Evolutionary conservation across 2,329 filamentous ascomycete species (phyloP).

Genomic region (Ceratocystiopsis minuta): DNA sequence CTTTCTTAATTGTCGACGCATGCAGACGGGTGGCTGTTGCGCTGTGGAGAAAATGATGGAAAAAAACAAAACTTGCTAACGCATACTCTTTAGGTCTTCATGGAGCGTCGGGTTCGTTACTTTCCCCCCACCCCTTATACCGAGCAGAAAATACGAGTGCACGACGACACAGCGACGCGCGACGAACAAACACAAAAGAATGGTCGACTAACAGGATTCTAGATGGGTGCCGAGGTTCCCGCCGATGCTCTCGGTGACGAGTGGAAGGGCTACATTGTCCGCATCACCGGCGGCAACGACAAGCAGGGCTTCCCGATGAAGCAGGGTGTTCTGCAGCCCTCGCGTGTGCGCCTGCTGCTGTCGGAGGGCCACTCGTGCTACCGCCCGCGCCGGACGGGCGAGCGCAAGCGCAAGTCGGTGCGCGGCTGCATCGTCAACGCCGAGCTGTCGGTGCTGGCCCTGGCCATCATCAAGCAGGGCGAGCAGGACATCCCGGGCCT

Average conservation of each 20-base stretch:
- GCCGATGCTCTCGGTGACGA: slow-evolving; percentile 94
- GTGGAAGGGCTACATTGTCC: slow-evolving; percentile 99
- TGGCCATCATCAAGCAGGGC: slow-evolving; percentile 95
- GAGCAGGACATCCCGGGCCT: slow-evolving; percentile 85
- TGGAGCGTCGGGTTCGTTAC: slow-evolving; percentile 11
- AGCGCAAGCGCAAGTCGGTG: slow-evolving; percentile 99
- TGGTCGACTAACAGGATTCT: slow-evolving; percentile 3
- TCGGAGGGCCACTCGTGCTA: slow-evolving; percentile 97
- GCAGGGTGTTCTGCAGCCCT: slow-evolving; percentile 98
- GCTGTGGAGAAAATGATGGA: too few species aligned
- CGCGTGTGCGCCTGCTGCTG: slow-evolving; percentile 94
- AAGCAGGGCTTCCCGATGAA: slow-evolving; percentile 99
- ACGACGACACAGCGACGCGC: not conserved
- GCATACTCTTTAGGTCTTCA: slow-evolving; percentile 10
- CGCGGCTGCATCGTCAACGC: slow-evolving; percentile 96
- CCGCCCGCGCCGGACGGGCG: slow-evolving; percentile 89
- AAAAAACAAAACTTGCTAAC: not conserved
- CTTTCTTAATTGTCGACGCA: too few species aligned
- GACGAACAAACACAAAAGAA: not conserved
- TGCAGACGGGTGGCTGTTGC: too few species aligned
- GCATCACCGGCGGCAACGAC: slow-evolving; percentile 99
- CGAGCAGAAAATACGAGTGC: too few species aligned
- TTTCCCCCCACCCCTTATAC: not conserved
- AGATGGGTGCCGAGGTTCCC: slow-evolving; percentile 82
- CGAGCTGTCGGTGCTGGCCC: slow-evolving; percentile 87